Conservation (phyloP, 2,329 filamentous ascomycete genomes). For the Hirsutella thompsonii region DNA sequence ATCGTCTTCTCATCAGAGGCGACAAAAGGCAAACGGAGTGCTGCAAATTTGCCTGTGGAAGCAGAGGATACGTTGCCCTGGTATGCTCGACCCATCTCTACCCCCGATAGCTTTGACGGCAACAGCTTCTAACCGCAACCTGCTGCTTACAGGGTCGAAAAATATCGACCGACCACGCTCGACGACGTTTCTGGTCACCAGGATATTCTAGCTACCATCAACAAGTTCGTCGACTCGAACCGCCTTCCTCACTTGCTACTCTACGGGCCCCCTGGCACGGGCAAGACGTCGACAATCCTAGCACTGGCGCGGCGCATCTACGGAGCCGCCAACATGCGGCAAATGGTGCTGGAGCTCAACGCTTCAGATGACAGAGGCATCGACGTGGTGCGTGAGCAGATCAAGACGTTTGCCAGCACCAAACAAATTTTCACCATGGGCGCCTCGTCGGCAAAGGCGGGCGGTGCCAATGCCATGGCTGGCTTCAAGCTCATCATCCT, state of each 20-base stretch:
- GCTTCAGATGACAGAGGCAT: constrained; percentile 96
- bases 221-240: constrained; percentile 93
- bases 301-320: constrained; percentile 91
- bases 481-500: constrained; percentile 93
- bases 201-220: constrained; percentile 94
- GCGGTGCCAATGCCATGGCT: constrained; percentile 36
- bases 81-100: constrained; percentile 29
- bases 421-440: constrained; percentile 83
- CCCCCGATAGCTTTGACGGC: not conserved
- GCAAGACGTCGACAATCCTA: constrained; percentile 93
- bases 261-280: constrained; percentile 91
- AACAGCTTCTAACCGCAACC: not conserved
- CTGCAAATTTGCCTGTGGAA: constrained; percentile 85
- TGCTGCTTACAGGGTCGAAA: constrained; percentile 64
- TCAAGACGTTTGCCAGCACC: constrained; percentile 97
- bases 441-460: constrained; percentile 28
- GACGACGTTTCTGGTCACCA: constrained; percentile 93
- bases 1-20: constrained; percentile 61
- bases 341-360: constrained; percentile 98
- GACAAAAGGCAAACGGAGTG: constrained; percentile 80
- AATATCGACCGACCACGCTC: constrained; percentile 82
- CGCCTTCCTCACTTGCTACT: constrained; percentile 89
- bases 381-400: constrained; percentile 95
- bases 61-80: constrained; percentile 90
- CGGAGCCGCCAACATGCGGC: constrained; percentile 79